These are phyloP conservation scores for Blepharisma undulans DNA, from an alignment of 169 alveolate species.

Conservation along the genomic window DNA sequence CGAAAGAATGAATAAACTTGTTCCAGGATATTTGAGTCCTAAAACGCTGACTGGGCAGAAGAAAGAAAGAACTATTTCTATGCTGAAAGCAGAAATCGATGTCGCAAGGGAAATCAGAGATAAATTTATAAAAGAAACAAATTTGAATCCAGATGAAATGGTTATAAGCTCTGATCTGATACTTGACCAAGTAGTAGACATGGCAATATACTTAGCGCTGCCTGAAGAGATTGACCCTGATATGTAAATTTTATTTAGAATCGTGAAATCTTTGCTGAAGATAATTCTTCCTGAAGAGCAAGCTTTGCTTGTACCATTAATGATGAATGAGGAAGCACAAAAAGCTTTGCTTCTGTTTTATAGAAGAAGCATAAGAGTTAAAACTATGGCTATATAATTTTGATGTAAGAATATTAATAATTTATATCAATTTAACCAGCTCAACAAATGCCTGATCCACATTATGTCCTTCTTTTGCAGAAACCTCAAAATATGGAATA, in stretches of 20 bases:
- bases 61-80: background rate
- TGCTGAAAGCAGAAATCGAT: background rate
- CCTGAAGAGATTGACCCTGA: background rate
- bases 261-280: background rate
- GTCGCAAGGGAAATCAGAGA: background rate
- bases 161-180: background rate
- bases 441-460: slow-evolving; percentile 73
- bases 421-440: background rate
- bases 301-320: background rate
- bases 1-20: background rate
- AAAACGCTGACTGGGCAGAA: background rate
- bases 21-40: background rate
- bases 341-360: background rate
- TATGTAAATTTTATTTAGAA: background rate
- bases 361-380: background rate
- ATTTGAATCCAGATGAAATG: background rate
- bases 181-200: background rate
- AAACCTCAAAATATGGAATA: slow-evolving; percentile 67
- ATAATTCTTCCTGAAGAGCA: background rate
- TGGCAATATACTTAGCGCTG: background rate
- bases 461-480: slow-evolving; percentile 74
- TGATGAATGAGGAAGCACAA: background rate
- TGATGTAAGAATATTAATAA: background rate
- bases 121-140: background rate
- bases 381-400: background rate